Conservation (phyloP, 176 grass and related monocot species). For the Otatea glauca region DNA sequence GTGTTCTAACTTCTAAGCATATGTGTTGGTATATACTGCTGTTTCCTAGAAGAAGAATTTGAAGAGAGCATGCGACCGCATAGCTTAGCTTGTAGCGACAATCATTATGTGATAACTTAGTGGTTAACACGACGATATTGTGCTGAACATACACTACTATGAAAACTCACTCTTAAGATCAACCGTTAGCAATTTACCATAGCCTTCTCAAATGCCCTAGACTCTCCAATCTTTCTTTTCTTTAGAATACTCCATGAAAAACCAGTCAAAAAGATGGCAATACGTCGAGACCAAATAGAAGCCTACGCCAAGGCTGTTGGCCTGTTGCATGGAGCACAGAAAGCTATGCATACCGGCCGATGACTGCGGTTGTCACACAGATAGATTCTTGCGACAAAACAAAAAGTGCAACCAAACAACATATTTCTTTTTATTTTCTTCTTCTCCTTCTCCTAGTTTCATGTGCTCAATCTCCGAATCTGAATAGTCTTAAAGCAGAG, state of each 20-base stretch:
- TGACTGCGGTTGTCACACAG: slow-evolving; percentile 38
- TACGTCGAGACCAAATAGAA: slow-evolving; percentile 29
- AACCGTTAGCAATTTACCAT: neutral
- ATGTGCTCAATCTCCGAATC: slow-evolving; percentile 50
- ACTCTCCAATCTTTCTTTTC: neutral
- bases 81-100: neutral
- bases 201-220: neutral
- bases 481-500: slow-evolving; percentile 35
- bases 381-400: slow-evolving; percentile 54
- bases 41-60: too few species aligned
- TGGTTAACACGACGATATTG: neutral
- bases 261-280: slow-evolving; percentile 46
- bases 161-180: neutral
- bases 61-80: neutral
- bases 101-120: neutral
- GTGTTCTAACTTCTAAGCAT: too few species aligned
- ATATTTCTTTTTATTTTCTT: neutral
- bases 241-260: neutral
- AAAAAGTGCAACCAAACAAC: slow-evolving; percentile 49
- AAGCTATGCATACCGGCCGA: slow-evolving; percentile 47
- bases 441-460: slow-evolving; percentile 8
- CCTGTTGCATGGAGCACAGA: slow-evolving; percentile 27
- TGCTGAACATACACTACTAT: neutral
- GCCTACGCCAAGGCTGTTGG: slow-evolving; percentile 38
- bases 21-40: neutral